A percentile compares a stretch with the other conserved stretches of the same genome.
These are phyloP conservation scores for Podospora comata DNA, from an alignment of 495 filamentous ascomycete species.

Conservation along the genomic window DNA sequence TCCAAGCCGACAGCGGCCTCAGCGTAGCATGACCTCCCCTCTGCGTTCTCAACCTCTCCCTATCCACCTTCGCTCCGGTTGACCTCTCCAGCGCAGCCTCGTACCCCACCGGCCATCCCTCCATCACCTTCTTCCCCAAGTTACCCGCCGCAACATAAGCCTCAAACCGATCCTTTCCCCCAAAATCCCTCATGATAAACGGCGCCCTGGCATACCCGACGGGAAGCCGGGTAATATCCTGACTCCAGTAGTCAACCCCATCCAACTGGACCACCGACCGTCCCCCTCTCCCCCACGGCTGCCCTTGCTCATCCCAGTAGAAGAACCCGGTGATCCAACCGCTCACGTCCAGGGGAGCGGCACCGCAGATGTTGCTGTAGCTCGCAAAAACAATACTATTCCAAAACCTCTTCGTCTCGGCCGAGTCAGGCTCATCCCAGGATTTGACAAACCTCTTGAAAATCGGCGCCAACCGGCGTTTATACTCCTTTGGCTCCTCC, in stretches of 20 bases:
- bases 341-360: constrained; percentile 30
- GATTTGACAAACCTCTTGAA: constrained; percentile 35
- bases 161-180: constrained; percentile 19
- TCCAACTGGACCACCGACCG: constrained; percentile 19
- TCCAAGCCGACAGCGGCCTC: constrained; percentile 31
- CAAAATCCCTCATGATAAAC: constrained; percentile 31
- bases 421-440: constrained; percentile 37
- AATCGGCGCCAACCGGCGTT: constrained; percentile 32
- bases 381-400: constrained; percentile 30
- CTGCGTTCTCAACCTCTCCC: neutral
- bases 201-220: constrained; percentile 32
- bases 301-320: constrained; percentile 44
- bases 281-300: constrained; percentile 10
- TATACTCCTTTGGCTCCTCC: constrained; percentile 33
- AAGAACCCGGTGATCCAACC: constrained; percentile 52
- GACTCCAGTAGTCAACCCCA: constrained; percentile 21
- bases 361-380: constrained; percentile 20
- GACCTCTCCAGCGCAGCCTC: constrained; percentile 19
- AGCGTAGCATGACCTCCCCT: constrained; percentile 21
- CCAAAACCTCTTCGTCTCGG: constrained; percentile 43
- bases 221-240: constrained; percentile 28
- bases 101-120: constrained; percentile 27
- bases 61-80: constrained; percentile 12
- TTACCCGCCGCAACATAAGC: constrained; percentile 32
- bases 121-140: constrained; percentile 29